Evolutionary conservation across 1,284 basidiomycete species (phyloP).

Genomic region (Farysia itapuensis): DNA sequence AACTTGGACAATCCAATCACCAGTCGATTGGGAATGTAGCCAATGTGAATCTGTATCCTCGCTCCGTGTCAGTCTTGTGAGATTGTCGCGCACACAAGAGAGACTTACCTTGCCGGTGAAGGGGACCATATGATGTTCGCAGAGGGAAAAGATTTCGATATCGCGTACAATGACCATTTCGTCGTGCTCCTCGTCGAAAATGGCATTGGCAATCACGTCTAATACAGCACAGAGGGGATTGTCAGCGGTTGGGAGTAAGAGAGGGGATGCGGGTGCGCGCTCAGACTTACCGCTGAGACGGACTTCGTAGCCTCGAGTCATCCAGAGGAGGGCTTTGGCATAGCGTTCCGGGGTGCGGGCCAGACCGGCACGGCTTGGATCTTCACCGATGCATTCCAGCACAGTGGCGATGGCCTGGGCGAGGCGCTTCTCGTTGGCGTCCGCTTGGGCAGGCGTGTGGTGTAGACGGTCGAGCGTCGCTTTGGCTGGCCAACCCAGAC

Average conservation of each 20-base stretch:
- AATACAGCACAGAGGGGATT: constrained; percentile 19
- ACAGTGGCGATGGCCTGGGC: constrained; percentile 84
- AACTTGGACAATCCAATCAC: constrained; percentile 97
- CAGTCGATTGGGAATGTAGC: constrained; percentile 93
- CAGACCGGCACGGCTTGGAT: constrained; percentile 90
- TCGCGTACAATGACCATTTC: constrained; percentile 99
- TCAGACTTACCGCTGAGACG: constrained; percentile 72
- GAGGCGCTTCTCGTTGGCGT: constrained; percentile 66
- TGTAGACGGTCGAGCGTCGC: constrained; percentile 49
- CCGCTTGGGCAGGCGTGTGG: constrained; percentile 44
- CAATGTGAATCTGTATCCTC: constrained; percentile 62
- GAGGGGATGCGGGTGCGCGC: too few relatives aligned
- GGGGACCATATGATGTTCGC: constrained; percentile 98
- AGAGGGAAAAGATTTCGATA: constrained; percentile 94
- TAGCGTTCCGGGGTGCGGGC: constrained; percentile 90
- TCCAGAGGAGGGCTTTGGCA: constrained; percentile 96
- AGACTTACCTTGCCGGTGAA: constrained; percentile 90
- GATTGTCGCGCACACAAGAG: too few relatives aligned
- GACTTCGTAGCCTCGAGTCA: constrained; percentile 98
- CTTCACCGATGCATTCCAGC: constrained; percentile 96
- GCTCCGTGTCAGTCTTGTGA: background rate
- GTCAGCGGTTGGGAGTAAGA: too few relatives aligned
- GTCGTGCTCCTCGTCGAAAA: constrained; percentile 98
- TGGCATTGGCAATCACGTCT: constrained; percentile 98
- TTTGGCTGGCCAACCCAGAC: constrained; percentile 57